A percentile compares a stretch with the other conserved stretches of the same genome.
Evolutionary conservation across 805 yeast species (phyloP).

Genomic region (Monosporozyma yasuniensis): DNA sequence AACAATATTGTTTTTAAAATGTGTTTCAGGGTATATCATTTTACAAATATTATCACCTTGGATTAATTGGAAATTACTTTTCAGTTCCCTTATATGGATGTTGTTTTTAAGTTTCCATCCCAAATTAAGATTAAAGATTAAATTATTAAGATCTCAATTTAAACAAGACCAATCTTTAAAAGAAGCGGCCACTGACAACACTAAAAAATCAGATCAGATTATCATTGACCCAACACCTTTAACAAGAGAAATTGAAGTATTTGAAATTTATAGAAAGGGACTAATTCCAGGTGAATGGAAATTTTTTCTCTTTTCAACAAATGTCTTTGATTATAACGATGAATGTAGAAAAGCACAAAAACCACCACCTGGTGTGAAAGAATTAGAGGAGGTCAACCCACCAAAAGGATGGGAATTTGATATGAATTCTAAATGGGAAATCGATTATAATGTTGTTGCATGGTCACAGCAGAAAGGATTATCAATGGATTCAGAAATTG

Average conservation of each 20-base stretch:
- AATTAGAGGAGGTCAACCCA: slow-evolving; percentile 48
- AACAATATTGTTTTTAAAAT: slow-evolving; percentile 46
- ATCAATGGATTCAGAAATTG: slow-evolving; percentile 17
- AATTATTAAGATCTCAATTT: not conserved
- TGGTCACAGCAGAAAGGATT: slow-evolving; percentile 47
- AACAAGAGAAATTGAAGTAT: slow-evolving; percentile 57
- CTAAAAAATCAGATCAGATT: slow-evolving; percentile 25
- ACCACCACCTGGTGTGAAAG: slow-evolving; percentile 57
- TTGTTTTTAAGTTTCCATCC: slow-evolving; percentile 53
- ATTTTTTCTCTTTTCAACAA: slow-evolving; percentile 46
- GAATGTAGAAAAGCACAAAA: slow-evolving; percentile 37
- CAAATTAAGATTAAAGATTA: slow-evolving; percentile 20
- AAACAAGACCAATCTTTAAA: too few species aligned
- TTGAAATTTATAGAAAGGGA: slow-evolving; percentile 63
- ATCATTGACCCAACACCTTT: slow-evolving; percentile 65
- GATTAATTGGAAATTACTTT: slow-evolving; percentile 56
- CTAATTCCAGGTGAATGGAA: slow-evolving; percentile 54
- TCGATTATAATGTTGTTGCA: slow-evolving; percentile 43
- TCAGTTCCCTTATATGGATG: slow-evolving; percentile 53
- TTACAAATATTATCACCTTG: slow-evolving; percentile 39
- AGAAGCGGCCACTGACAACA: not conserved
- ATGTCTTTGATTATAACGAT: slow-evolving; percentile 46
- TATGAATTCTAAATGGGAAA: slow-evolving; percentile 50
- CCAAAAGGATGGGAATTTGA: slow-evolving; percentile 72
- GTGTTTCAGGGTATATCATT: slow-evolving; percentile 32